Base-by-base conservation (phyloP, 371 early-diverging fungal species). In the Actinomortierella ambigua region DNA sequence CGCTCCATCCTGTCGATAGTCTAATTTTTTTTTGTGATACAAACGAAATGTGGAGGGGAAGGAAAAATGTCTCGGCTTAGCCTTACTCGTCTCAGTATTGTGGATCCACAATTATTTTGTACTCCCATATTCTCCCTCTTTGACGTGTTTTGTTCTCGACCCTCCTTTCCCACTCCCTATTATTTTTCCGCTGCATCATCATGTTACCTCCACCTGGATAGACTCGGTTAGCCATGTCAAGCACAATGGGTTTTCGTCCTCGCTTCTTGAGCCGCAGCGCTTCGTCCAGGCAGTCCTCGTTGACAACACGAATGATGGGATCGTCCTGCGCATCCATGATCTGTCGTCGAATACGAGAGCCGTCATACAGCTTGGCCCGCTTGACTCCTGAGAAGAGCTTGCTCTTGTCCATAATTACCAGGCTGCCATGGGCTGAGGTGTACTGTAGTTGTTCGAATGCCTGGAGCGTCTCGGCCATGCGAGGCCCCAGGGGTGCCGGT, bases 141-240 rank as follows among this genome's bases (percentile, higher is more conserved):
- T n/a, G n/a, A n/a, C 34, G 4, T 34, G 11, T 34, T 34, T 34
- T 34, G 34, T 34, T 34, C 34, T 34, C 34, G 11, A 34, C 7
- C n/a, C n/a, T n/a, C n/a, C n/a, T n/a, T n/a, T n/a, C n/a, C n/a
- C n/a, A n/a, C n/a, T n/a, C n/a, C n/a, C n/a, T 42, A 17, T 46
- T 29, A 4, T 5, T 1, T 20, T 53, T 17, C 11, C 53, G 39
- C 17, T 6, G 46, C 17, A 18, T 22, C 18, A 17, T 27, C 14
- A 40, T 29, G 51, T 28, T 73, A 79, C 78, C 78, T 53, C 80
- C 80, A 18, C 80, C 80, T 14, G 80, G 78, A 24, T 52, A 52
- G 51, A 59, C 58, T 28, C 65, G 54, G 52, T 66, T 69, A 26
- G 80, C 78, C 80, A 80, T 80, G 49, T 80, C 76, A 11, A 80